These are phyloP conservation scores for Punctularia strigosozonata DNA, from an alignment of 768 basidiomycete genomes.

Conservation along the genomic window DNA sequence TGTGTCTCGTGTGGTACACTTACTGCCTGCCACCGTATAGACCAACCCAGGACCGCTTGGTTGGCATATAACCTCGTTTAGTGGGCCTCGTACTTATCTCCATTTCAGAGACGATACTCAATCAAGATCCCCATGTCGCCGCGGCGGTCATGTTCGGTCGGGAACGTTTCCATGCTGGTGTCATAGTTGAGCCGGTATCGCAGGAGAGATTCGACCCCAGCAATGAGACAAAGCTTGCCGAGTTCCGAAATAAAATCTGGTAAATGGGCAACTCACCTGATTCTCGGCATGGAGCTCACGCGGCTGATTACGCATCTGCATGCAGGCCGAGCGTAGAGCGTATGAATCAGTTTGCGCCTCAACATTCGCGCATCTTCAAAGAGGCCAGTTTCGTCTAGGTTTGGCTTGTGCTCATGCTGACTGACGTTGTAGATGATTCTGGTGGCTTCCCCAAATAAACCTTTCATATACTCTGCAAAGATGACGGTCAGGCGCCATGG, in stretches of 20 bases:
- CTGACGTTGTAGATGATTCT: slow-evolving; percentile 5
- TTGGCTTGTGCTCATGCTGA: neutral
- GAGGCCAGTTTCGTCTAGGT: slow-evolving; percentile 10
- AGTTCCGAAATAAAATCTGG: slow-evolving; percentile 9
- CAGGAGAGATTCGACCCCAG: slow-evolving; percentile 3
- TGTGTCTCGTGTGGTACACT: too few relatives aligned
- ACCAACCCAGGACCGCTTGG: slow-evolving; percentile 25
- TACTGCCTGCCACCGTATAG: slow-evolving; percentile 11
- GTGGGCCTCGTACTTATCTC: neutral
- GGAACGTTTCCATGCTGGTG: slow-evolving; percentile 6
- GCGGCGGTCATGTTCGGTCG: slow-evolving; percentile 12
- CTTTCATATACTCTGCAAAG: slow-evolving; percentile 6
- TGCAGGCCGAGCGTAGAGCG: slow-evolving; percentile 14
- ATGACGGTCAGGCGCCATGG: slow-evolving; percentile 7
- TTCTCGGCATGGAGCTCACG: neutral
- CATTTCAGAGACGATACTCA: slow-evolving; percentile 21
- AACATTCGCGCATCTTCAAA: slow-evolving; percentile 20
- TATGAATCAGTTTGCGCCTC: slow-evolving; percentile 14
- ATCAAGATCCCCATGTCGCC: slow-evolving; percentile 1
- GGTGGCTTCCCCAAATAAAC: slow-evolving; percentile 5
- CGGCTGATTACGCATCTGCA: neutral
- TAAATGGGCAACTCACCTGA: too few relatives aligned
- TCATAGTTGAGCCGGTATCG: slow-evolving; percentile 8
- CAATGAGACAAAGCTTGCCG: slow-evolving; percentile 4
- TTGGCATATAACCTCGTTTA: neutral